Base-by-base conservation (phyloP, 2,329 filamentous ascomycete species). In the Aspergillus sp. region DNA sequence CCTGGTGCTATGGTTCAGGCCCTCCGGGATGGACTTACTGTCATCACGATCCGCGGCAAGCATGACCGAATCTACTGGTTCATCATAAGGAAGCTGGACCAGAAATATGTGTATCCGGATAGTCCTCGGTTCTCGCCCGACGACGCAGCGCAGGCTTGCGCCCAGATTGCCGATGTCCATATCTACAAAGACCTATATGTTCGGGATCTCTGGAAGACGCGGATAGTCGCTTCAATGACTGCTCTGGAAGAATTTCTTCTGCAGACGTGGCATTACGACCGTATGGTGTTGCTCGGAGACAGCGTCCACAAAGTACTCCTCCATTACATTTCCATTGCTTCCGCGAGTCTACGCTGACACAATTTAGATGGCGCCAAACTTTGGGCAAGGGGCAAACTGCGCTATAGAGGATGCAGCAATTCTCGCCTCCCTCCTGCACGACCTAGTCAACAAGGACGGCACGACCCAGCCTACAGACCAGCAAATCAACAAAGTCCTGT, bases 331-430 rank as follows among this genome's bases (percentile, higher is more conserved):
- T 17, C 10, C 11, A 29, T 14, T 31, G 16, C n/a, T 10, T 45
- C 3, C 20, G 10, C 4, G n/a, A n/a, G 14, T 7, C 21, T 14
- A 38, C 3, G 14, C 34, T n/a, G 7, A n/a, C 34, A 38, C 9
- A 16, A 25, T 46, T 4, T 20, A 68, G 66, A 64, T 73, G 66
- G 69, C 68, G 6, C 63, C 65, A 1, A 72, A 71, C 34, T 47
- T 62, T 14, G 73, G 73, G 7, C 72, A 74, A 59, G 73, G 74
- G 0, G 74, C 69, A 14, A 76, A 76, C 54, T 64, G 60, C n/a
- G 71, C 72, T 1, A 73, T 76, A 14, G 73, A 77, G 56, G 66
- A 65, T 47, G 71, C 67, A 2, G 72, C 72, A 4, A 59, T 61
- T 9, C 56, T 75, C 3, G 63, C 69, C 10, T 72, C 71, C 32